Base-by-base conservation (phyloP, 176 grass and related monocot genomes). In the Themeda triandra region DNA sequence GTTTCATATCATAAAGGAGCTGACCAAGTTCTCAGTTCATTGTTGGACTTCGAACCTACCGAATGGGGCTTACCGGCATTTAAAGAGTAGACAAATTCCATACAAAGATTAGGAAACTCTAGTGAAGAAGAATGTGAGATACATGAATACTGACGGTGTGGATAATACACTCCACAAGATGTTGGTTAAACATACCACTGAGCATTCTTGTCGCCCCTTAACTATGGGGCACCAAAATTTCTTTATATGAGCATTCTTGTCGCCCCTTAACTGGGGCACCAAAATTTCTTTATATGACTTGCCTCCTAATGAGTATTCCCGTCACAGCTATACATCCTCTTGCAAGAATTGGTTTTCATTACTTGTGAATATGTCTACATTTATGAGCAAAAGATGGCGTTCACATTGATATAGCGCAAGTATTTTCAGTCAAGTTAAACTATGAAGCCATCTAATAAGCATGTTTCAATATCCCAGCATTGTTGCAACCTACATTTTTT, bases 11-110 rank as follows among this genome's bases (percentile, higher is more conserved):
- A 92, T 40, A 95, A 92, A 76, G 87, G 84, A 87, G 89, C 96
- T 11, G 89, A 98, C 70, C 96, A 96, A 90, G 91, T 95, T 85
- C 91, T 98, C 13, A 37, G 81, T 77, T 92, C 96, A 28, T 82
- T 95, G 5, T 48, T 92, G 66, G 91, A 98, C 77, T 98, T 98
- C 48, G 76, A 89, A 7, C 96, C 91, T 36, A 70, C 32, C 0
- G 91, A 95, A 45, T 94, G 96, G 93, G 91, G 93, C 19, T 83
- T 98, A 70, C 93, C 89, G 8, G 87, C 91, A 29, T 98, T 95
- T 75, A 64, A 85, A 76, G 87, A 92, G 76, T 84, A 86, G 69
- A 66, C 10, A 23, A 77, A 18, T n/a, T 66, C 8, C 5, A 10
- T 9, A 23, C 9, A 11, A 48, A 60, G 41, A 70, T 35, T 70